Percentiles rank a stretch among this genome's conserved stretches.
Evolutionary conservation across 2,329 filamentous ascomycete genomes (phyloP).

Genomic region (Talaromyces sp.): DNA sequence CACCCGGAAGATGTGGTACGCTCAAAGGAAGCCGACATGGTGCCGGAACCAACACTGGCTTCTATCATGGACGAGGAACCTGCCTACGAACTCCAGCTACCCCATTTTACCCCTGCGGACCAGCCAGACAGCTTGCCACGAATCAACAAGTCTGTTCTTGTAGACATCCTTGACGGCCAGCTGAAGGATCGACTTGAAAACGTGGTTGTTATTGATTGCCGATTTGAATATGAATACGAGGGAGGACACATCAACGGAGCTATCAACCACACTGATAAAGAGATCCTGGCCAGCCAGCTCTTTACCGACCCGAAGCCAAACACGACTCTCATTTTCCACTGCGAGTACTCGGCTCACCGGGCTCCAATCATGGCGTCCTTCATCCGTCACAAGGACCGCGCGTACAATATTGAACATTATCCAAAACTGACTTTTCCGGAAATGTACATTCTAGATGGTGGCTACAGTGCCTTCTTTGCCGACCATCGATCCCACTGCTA

Average conservation of each 20-base stretch:
- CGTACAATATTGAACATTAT: slow-evolving; percentile 77
- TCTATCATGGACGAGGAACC: slow-evolving; percentile 82
- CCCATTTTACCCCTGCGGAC: slow-evolving; percentile 75
- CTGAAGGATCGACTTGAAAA: slow-evolving; percentile 71
- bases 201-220: slow-evolving; percentile 86
- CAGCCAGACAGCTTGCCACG: slow-evolving; percentile 81
- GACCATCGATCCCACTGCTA: slow-evolving; percentile 75
- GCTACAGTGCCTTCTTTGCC: slow-evolving; percentile 88
- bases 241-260: slow-evolving; percentile 92
- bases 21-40: slow-evolving; percentile 58
- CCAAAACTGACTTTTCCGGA: slow-evolving; percentile 90
- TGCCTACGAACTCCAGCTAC: slow-evolving; percentile 65
- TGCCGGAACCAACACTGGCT: slow-evolving; percentile 54
- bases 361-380: slow-evolving; percentile 95
- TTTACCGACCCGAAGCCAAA: slow-evolving; percentile 65
- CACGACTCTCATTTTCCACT: slow-evolving; percentile 87
- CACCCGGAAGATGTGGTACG: slow-evolving; percentile 82
- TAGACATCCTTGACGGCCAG: slow-evolving; percentile 81
- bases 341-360: slow-evolving; percentile 95
- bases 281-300: slow-evolving; percentile 70
- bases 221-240: slow-evolving; percentile 98
- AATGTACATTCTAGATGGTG: slow-evolving; percentile 93
- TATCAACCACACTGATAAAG: slow-evolving; percentile 96
- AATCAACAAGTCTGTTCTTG: slow-evolving; percentile 73
- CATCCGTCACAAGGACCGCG: slow-evolving; percentile 82